A percentile compares a stretch with the other conserved stretches of the same genome.
These are phyloP conservation scores for Bimuria novae-zelandiae DNA, from an alignment of 2,329 filamentous ascomycete genomes.

Conservation along the genomic window DNA sequence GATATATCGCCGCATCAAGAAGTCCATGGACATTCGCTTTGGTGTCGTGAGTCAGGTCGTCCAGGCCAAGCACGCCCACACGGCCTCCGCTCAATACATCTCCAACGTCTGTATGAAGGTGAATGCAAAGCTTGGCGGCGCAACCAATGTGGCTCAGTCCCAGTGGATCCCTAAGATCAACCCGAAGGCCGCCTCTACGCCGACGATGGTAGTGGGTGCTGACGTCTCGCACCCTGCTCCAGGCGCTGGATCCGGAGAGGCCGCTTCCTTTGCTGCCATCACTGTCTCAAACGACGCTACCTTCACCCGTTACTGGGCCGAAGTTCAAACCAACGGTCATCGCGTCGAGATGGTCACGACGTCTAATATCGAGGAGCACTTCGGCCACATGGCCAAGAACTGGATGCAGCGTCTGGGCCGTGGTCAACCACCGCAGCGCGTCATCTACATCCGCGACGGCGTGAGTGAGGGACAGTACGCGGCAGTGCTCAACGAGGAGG, in stretches of 20 bases:
- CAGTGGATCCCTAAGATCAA: conserved; percentile 38
- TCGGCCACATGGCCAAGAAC: conserved; percentile 64
- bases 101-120: conserved; percentile 97
- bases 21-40: conserved; percentile 81
- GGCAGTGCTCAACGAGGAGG: conserved; percentile 78
- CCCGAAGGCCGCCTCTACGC: conserved; percentile 18
- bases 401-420: conserved; percentile 66
- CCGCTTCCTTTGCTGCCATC: conserved; percentile 81
- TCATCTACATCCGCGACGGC: conserved; percentile 94
- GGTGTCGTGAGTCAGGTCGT: conserved; percentile 85
- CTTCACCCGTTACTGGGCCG: conserved; percentile 73
- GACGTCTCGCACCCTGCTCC: conserved; percentile 87
- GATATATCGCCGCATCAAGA: conserved; percentile 85
- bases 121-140: conserved; percentile 91
- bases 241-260: conserved; percentile 49
- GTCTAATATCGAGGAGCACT: conserved; percentile 67
- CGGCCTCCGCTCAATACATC: conserved; percentile 79
- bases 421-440: conserved; percentile 66
- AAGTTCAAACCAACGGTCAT: conserved; percentile 80
- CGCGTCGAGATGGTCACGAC: conserved; percentile 78
- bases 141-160: conserved; percentile 62
- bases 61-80: conserved; percentile 70
- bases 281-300: conserved; percentile 79
- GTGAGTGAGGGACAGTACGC: conserved; percentile 85
- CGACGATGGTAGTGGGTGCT: conserved; percentile 83